Conservation (phyloP, 2,329 filamentous ascomycete species). For the Penicillium concentricum region DNA sequence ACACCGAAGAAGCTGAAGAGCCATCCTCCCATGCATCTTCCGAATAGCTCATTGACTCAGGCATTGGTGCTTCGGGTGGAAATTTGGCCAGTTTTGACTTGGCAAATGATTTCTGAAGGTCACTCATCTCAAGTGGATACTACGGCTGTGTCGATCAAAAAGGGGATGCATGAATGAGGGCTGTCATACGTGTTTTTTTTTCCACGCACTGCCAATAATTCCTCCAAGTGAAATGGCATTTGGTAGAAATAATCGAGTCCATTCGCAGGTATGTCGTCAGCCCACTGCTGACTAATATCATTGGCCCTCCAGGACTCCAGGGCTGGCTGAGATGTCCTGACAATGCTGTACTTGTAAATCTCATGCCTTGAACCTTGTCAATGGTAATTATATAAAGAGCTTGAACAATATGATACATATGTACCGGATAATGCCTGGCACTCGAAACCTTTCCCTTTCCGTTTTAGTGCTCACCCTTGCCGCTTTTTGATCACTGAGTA, state of each 20-base stretch:
- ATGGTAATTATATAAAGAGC: too few relatives aligned
- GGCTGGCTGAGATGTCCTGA: neutral
- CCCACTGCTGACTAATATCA: neutral
- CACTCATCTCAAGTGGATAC: slow-evolving; percentile 61
- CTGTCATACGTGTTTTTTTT: neutral
- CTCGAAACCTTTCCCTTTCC: too few relatives aligned
- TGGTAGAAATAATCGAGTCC: neutral
- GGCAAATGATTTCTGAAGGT: slow-evolving; percentile 75
- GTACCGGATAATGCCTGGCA: too few relatives aligned
- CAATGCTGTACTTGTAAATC: neutral
- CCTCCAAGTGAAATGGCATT: neutral
- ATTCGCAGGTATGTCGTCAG: neutral
- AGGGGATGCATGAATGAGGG: neutral
- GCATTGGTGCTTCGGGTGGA: slow-evolving; percentile 55
- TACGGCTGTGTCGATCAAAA: slow-evolving; percentile 5
- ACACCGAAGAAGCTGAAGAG: slow-evolving; percentile 78
- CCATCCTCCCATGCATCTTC: slow-evolving; percentile 55
- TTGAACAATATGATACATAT: too few relatives aligned
- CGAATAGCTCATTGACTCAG: slow-evolving; percentile 39
- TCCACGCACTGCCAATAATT: too few relatives aligned
- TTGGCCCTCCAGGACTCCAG: too few relatives aligned
- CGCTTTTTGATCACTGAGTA: too few relatives aligned
- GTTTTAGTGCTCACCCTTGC: too few relatives aligned
- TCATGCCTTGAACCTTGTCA: too few relatives aligned
- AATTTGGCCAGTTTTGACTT: slow-evolving; percentile 68